Evolutionary conservation across 202 grass and related monocot species (phyloP), one percentile per base, ranked within the genome.

Genomic region (Cymbopogon flexuosus): DNA sequence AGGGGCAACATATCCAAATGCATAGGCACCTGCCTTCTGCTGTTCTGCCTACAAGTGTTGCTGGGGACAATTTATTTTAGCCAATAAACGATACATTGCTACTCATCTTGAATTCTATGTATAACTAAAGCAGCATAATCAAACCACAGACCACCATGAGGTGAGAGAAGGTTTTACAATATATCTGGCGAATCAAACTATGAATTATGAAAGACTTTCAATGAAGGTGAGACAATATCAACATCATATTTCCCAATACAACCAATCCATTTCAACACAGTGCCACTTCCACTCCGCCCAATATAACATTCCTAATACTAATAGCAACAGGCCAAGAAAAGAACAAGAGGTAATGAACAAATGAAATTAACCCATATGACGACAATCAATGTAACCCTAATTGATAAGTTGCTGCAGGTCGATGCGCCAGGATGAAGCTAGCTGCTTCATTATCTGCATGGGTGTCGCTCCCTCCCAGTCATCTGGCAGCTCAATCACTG

Each of bases 401-500:
- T 70, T 82, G 37, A 94, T 77, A 66, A 99, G 88, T 37, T 95
- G 90, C 61, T 93, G 92, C 10, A 95, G 81, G 77, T 99, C 90
- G 18, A 99, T 89, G 24, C 87, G 88, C 96, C 96, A 95, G 0
- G 92, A 94, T 24, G 92, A 90, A 23, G 92, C 96, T 78, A 99
- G 88, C 78, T 99, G 92, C 81, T 84, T 91, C 96, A 99, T 88
- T 85, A 99, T 88, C 87, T 99, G 90, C 16, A 93, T 58, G 1
- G 96, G 92, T 10, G 84, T 81, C 8, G 92, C 83, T 1, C 96
- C 96, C n/a, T 95, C 96, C 92, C 88, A 99, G 75, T 95, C 92
- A 49, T 99, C 92, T 0, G 88, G 88, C 30, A 89, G 73, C 78
- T 95, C 92, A 2, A 91, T 83, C 8, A 45, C 88, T 3, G 87